Percentiles rank a stretch among this genome's conserved stretches.
Evolutionary conservation across 2,329 filamentous ascomycete genomes (phyloP).

Genomic region (Myriosclerotinia duriaeana): DNA sequence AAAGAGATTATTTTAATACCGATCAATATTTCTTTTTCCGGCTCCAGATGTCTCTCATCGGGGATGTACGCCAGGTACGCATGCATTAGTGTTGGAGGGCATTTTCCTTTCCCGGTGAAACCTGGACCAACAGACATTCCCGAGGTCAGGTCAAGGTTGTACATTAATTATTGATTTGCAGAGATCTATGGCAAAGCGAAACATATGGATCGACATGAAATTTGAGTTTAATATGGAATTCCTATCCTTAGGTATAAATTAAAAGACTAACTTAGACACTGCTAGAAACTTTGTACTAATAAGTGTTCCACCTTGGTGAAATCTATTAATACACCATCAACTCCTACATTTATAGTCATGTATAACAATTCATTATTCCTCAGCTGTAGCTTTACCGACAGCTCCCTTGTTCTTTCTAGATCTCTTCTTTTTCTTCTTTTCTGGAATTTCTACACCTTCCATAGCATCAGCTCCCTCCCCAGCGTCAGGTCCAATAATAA

Average conservation of each 20-base stretch:
- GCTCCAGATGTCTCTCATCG: conserved; percentile 7
- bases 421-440: conserved; percentile 54
- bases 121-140: not conserved
- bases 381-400: conserved; percentile 8
- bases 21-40: not conserved
- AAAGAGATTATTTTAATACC: conserved; percentile 11
- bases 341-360: not conserved
- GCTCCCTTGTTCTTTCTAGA: conserved; percentile 44
- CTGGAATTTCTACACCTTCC: conserved; percentile 41
- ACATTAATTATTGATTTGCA: not conserved
- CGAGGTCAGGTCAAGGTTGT: not conserved
- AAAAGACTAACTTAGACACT: conserved; percentile 7
- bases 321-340: conserved; percentile 19
- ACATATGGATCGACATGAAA: not conserved
- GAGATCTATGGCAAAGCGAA: not conserved
- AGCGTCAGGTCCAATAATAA: conserved; percentile 32
- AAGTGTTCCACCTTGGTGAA: not conserved
- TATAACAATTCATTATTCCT: conserved; percentile 6
- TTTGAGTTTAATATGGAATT: not conserved
- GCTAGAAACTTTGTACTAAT: not conserved
- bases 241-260: not conserved
- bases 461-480: conserved; percentile 33
- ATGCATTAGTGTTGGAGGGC: conserved; percentile 7
- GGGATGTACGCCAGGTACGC: conserved; percentile 1
- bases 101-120: not conserved